Evolutionary conservation across 768 basidiomycete genomes (phyloP), one percentile per base, ranked within the genome.

Genomic region (Podaxis rugospora): DNA sequence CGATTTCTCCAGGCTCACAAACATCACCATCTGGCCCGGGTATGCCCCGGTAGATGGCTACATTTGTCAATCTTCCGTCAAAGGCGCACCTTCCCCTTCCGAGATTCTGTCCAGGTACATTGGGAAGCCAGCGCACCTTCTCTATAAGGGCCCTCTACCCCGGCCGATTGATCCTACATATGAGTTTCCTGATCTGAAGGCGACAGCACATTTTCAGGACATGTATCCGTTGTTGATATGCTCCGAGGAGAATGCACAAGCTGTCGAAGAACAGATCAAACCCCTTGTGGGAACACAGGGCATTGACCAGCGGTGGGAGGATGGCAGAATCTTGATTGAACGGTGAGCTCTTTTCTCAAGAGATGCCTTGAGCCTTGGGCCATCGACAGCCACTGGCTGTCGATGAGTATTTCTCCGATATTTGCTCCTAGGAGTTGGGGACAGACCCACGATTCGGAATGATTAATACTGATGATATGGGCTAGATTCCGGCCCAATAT

Each of bases 401-500:
- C 9, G 44, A 37, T 3, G 5, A 14, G 2, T 11, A 14, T 47
- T 46, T 32, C 42, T 27, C 28, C 40, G 39, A 23, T n/a, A 37
- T n/a, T 25, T 57, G 16, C 16, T 9, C 44, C 28, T 51, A 47
- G 32, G 27, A 37, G 23, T 13, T 27, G 42, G 44, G 2, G 13
- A 37, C 7, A 21, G 11, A 11, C 18, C 55, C n/a, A 49, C 11
- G n/a, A 4, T 46, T 32, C 40, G 21, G 23, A 55, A 46, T 32
- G 32, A 25, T 28, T 47, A 35, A 46, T 56, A 42, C 50, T 64
- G 55, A 61, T 62, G 49, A 40, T 50, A 36, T 25, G 13, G 18
- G 35, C 57, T 65, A 90, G 90, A 66, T 93, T 91, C 75, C 75
- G 90, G 53, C 90, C 90, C 0, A 93, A 92, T 67, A 85, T 93